Evolutionary conservation across 2,329 filamentous ascomycete species (phyloP).

Genomic region (Bipolaris gigantea): DNA sequence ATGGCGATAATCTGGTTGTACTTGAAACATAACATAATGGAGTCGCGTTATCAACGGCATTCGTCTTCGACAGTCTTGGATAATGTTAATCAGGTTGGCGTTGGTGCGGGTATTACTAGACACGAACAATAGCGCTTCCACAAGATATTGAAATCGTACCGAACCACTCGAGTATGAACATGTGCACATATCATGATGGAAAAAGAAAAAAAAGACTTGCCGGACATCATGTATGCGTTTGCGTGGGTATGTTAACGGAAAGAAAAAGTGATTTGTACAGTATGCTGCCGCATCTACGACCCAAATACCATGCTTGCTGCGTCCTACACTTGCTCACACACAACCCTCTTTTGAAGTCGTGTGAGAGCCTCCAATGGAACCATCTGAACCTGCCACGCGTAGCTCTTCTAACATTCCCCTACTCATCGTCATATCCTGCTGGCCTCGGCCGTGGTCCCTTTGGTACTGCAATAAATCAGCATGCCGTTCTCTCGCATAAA

Average conservation of each 20-base stretch:
- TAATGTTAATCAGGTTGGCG: too few relatives aligned
- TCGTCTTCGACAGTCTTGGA: too few relatives aligned
- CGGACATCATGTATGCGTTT: not conserved
- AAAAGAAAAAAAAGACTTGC: not conserved
- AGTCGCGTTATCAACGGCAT: too few relatives aligned
- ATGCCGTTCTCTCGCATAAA: not conserved
- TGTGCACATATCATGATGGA: not conserved
- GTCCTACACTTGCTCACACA: not conserved
- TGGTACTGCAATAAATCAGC: slow-evolving; percentile 44
- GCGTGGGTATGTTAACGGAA: slow-evolving; percentile 10
- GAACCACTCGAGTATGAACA: not conserved
- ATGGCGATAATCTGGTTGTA: too few relatives aligned
- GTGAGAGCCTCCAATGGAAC: not conserved
- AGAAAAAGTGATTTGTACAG: slow-evolving; percentile 33
- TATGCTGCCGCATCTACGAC: slow-evolving; percentile 11
- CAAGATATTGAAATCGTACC: not conserved
- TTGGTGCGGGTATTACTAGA: not conserved
- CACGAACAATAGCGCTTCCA: too few relatives aligned
- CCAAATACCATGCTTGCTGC: not conserved
- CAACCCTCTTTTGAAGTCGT: too few relatives aligned
- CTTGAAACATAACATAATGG: too few relatives aligned
- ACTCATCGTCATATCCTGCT: slow-evolving; percentile 51
- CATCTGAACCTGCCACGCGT: not conserved
- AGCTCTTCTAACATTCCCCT: slow-evolving; percentile 4
- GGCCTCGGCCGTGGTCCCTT: slow-evolving; percentile 51